phyloP scores from a whole-genome alignment of 805 yeast genomes.

The Hanseniaspora valbyensis region DNA sequence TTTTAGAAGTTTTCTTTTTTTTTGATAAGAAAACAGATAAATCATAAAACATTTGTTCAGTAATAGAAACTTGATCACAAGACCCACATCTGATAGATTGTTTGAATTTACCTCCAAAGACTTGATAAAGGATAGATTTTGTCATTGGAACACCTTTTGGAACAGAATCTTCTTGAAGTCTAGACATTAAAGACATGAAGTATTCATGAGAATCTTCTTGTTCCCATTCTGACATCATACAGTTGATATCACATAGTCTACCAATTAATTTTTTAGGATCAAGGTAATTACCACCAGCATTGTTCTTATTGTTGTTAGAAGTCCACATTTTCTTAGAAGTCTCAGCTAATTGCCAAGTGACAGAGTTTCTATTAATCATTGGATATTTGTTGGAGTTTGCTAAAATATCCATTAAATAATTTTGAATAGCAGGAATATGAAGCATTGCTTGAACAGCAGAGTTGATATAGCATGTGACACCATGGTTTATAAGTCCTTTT shows the following conservation, averaged over 20 bases:
- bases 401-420: conserved; percentile 43
- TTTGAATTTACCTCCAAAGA: conserved; percentile 81
- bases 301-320: conserved; percentile 34
- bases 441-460: conserved; percentile 85
- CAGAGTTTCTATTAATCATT: conserved; percentile 44
- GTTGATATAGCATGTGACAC: conserved; percentile 94
- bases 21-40: conserved; percentile 66
- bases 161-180: conserved; percentile 84
- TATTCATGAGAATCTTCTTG: conserved; percentile 98
- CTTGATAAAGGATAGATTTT: conserved; percentile 74
- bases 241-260: conserved; percentile 71
- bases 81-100: conserved; percentile 75
- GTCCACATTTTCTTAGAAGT: conserved; percentile 61
- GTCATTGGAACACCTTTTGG: conserved; percentile 82
- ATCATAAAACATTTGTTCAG: conserved; percentile 90
- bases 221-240: conserved; percentile 95
- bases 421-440: conserved; percentile 84
- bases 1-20: conserved; percentile 33
- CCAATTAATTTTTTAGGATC: conserved; percentile 67
- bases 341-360: conserved; percentile 56
- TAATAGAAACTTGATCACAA: conserved; percentile 73
- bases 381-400: conserved; percentile 3
- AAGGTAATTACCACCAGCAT: conserved; percentile 28
- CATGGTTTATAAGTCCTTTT: conserved; percentile 74
- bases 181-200: conserved; percentile 78